Evolutionary conservation across 257 asterid species (phyloP).

Genomic region (Solanum chiquidenum): DNA sequence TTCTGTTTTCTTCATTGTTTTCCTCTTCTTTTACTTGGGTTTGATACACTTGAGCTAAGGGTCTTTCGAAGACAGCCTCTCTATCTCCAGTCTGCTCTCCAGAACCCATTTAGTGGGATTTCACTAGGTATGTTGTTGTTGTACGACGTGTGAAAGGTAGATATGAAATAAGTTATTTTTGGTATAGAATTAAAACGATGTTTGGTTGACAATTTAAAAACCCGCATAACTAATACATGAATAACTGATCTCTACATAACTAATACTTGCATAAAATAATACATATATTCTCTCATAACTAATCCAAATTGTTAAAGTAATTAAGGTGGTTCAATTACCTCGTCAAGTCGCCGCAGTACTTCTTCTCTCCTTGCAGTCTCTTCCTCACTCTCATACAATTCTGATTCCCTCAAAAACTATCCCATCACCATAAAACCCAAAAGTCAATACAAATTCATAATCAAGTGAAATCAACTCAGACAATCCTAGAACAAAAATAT

Average conservation of each 20-base stretch:
- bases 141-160: background rate
- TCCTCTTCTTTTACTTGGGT: background rate
- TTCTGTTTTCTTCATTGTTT: background rate
- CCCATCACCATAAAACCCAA: background rate
- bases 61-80: background rate
- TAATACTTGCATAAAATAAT: background rate
- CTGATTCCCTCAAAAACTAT: conserved; percentile 1
- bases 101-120: background rate
- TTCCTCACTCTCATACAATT: conserved; percentile 1
- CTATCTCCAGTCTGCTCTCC: background rate
- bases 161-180: background rate
- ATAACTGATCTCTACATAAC: background rate
- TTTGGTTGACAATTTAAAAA: background rate
- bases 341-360: background rate
- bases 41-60: background rate
- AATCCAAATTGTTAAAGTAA: background rate
- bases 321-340: background rate
- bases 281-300: background rate
- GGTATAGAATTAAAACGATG: background rate
- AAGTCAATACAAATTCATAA: background rate
- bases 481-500: background rate
- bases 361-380: conserved; percentile 4
- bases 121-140: background rate
- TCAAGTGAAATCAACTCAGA: background rate
- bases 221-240: background rate